Conservation (phyloP, 1,284 basidiomycete species). For the Kwoniella shivajii region DNA sequence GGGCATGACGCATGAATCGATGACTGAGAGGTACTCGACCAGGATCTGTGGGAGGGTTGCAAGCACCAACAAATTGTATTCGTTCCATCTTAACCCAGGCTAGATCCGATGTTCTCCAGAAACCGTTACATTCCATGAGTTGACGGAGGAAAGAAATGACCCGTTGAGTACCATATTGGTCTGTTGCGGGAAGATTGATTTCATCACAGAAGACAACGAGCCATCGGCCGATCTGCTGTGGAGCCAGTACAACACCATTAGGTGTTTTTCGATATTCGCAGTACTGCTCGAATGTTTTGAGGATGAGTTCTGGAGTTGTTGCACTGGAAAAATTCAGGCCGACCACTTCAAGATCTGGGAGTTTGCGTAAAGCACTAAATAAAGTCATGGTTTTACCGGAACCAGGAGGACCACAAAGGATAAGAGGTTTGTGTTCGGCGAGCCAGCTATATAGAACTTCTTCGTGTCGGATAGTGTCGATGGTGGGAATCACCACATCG, state of each 20-base stretch:
- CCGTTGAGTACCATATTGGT: conserved; percentile 98
- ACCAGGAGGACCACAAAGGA: conserved; percentile 98
- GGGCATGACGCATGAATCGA: conserved; percentile 96
- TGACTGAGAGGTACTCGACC: conserved; percentile 97
- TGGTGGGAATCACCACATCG: conserved; percentile 96
- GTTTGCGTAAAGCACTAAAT: conserved; percentile 96
- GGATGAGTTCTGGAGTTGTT: conserved; percentile 94
- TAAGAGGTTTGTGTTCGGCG: conserved; percentile 96
- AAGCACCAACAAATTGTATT: conserved; percentile 98
- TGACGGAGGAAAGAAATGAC: conserved; percentile 99
- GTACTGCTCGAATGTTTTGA: conserved; percentile 99
- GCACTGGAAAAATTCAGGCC: conserved; percentile 99
- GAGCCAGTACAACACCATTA: conserved; percentile 91
- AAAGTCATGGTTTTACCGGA: conserved; percentile 99
- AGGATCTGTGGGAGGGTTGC: conserved; percentile 99
- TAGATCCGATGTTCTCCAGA: conserved; percentile 93
- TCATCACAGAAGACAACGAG: conserved; percentile 99
- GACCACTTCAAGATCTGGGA: conserved; percentile 98
- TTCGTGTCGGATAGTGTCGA: conserved; percentile 98
- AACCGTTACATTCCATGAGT: conserved; percentile 91
- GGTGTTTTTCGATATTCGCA: conserved; percentile 99
- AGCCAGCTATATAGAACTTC: conserved; percentile 98
- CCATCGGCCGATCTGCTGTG: conserved; percentile 95
- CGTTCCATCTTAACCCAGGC: conserved; percentile 97
- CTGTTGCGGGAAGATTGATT: conserved; percentile 95